Evolutionary conservation across 495 filamentous ascomycete species (phyloP), one percentile per base, ranked within the genome.

Genomic region (Thozetella sp.): DNA sequence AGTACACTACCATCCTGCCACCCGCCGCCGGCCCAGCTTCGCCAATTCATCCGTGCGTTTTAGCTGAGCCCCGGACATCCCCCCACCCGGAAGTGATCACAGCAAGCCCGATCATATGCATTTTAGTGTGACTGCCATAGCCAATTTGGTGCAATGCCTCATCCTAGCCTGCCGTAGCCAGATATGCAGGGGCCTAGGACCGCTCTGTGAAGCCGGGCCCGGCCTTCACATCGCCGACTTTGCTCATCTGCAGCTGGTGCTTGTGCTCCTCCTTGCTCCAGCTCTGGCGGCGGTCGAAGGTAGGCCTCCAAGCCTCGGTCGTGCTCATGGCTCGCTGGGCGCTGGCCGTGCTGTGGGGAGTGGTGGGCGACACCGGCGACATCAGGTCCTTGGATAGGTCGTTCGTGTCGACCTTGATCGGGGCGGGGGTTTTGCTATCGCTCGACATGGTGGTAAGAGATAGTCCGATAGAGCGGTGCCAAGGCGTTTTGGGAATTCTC

Each of bases 221-320:
- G 9, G 53, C 57, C 54, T 62, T 25, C 50, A 61, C 22, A 43
- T 67, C 50, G 25, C 25, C 56, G 13, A 67, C 54, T 58, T 59
- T 61, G 40, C 59, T 65, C 69, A 77, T 72, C 60, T 74, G 72
- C 57, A 76, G 40, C 25, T 59, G 57, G 62, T 79, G 76, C 64
- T 80, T 79, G 52, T 74, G 70, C 63, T 83, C 81, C 60, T 85
- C 72, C 20, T 62, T 54, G 50, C 70, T 70, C 67, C 72, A 85
- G 63, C 78, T 82, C 61, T 79, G 76, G 25, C 63, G 69, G 26
- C 79, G 71, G 37, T 72, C 65, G 22, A 78, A 53, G 13, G 60
- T 61, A 22, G 82, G 82, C 60, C 73, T 66, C 81, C 81, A 85
- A 15, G 64, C 60, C 4, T 54, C 57, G 0, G 73, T 76, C 53